Percentiles rank a stretch among this genome's conserved stretches.
Evolutionary conservation across 2,329 filamentous ascomycete genomes (phyloP).

Genomic region (Cryphonectria nitschkei): DNA sequence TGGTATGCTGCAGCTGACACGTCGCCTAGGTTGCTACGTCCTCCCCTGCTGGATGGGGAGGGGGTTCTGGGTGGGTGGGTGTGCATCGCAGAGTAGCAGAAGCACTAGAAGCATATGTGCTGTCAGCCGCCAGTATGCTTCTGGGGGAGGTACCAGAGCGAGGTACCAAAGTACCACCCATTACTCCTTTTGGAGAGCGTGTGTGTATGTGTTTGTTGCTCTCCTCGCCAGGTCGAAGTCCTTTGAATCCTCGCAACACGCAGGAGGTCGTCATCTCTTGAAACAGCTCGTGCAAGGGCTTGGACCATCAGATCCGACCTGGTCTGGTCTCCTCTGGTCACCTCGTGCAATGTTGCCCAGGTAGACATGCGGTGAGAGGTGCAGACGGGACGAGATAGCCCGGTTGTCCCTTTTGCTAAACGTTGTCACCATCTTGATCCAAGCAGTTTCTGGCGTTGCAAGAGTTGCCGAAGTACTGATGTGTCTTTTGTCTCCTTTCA

Average conservation of each 20-base stretch:
- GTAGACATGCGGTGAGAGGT: background rate
- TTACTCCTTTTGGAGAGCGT: background rate
- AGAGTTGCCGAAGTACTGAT: background rate
- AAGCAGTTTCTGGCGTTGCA: background rate
- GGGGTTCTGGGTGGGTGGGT: background rate
- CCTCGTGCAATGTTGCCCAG: background rate
- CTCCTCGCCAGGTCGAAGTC: background rate
- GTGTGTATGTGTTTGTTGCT: background rate
- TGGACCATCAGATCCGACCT: background rate
- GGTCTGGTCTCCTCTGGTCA: background rate
- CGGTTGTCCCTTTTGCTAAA: background rate
- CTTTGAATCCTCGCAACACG: background rate
- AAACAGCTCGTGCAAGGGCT: background rate
- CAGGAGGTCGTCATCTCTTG: background rate
- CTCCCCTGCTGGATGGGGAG: background rate
- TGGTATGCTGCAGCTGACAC: background rate
- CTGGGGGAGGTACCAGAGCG: background rate
- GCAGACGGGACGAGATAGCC: background rate
- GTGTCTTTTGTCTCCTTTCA: background rate
- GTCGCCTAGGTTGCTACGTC: background rate
- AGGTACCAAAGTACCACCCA: background rate
- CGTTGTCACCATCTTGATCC: background rate
- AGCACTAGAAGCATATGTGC: background rate
- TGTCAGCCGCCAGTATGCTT: background rate
- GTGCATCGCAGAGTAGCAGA: background rate